phyloP scores from a whole-genome alignment of 306 rosid genomes.

The Ochetophila trinervis region DNA sequence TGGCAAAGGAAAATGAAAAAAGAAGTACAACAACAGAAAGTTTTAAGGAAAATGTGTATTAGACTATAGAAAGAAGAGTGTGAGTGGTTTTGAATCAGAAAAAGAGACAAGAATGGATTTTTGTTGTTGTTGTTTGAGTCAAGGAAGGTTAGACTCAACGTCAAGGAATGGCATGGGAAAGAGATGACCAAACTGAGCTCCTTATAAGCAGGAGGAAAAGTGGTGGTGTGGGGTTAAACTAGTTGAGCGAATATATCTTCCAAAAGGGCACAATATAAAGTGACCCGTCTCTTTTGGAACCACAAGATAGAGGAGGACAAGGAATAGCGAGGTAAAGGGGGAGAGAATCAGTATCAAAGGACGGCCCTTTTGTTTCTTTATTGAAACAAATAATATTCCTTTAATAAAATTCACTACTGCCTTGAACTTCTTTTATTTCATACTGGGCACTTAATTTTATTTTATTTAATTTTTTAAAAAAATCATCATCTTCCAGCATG shows the following conservation, averaged over 20 bases:
- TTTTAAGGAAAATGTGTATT: background rate
- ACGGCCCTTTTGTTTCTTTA: constrained; percentile 20
- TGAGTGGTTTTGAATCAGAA: background rate
- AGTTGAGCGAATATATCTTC: constrained; percentile 57
- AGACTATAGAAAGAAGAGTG: constrained; percentile 1
- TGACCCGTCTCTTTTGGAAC: constrained; percentile 39
- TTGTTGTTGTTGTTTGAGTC: constrained; percentile 3
- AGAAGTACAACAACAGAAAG: background rate
- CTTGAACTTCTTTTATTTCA: constrained; percentile 22
- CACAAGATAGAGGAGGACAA: constrained; percentile 40
- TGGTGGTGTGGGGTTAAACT: constrained; percentile 25
- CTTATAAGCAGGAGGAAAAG: constrained; percentile 52
- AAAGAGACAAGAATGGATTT: constrained; percentile 14
- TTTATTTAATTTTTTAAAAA: too few relatives aligned
- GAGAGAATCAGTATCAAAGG: constrained; percentile 46
- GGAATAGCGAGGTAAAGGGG: constrained; percentile 33
- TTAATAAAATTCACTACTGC: constrained; percentile 15
- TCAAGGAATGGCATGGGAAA: constrained; percentile 36
- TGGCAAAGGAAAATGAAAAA: background rate
- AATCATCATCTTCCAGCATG: too few relatives aligned
- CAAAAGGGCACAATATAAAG: constrained; percentile 39
- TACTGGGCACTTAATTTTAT: constrained; percentile 2
- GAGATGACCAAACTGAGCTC: constrained; percentile 26
- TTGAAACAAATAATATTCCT: constrained; percentile 28
- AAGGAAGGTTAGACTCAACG: constrained; percentile 20